Base-by-base conservation (phyloP, 148 eudicot species). In the Camellia sinensis region DNA sequence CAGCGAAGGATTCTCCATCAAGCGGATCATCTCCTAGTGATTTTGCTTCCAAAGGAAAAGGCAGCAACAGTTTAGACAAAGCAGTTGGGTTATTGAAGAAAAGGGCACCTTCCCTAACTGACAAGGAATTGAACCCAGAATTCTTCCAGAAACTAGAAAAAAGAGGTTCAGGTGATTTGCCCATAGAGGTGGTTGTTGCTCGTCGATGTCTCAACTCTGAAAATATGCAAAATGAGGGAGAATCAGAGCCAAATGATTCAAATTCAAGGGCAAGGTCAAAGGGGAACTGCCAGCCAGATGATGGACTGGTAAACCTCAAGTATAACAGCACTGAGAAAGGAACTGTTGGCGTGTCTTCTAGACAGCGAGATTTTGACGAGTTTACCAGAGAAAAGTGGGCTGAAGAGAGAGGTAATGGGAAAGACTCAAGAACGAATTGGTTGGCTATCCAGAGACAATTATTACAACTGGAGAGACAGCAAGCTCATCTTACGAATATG, bases 401-500 rank as follows among this genome's bases (percentile, higher is more conserved):
- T 76, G 91, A 85, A 70, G 89, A 80, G 80, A 83, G 89, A 84
- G 80, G 83, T 67, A 90, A 86, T 15, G 87, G 91, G 64, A 97
- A 91, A 89, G 98, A 93, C 59, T 75, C 83, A 3, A 75, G 79
- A 75, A 75, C 78, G 78, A 97, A 92, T 83, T 91, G 94, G 98
- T 75, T 89, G 84, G 91, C 94, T 82, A 97, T 97, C 80, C 99
- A 97, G 82, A 88, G 97, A 83, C 99, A 97, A 79, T 83, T 97
- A 83, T 77, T 89, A 64, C 98, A 90, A 78, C 81, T 97, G 80
- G 99, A 97, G 87, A 92, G 94, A 82, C 98, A 97, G 79, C 99
- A 97, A 84, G 82, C 91, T 89, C 90, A 92, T 89, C 90, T 97
- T 72, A 94, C 92, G 99, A 92, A 92, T 79, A 94, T 97, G 99